These are phyloP conservation scores for Udeniomyces megalosporus DNA, from an alignment of 768 basidiomycete genomes.

Conservation along the genomic window DNA sequence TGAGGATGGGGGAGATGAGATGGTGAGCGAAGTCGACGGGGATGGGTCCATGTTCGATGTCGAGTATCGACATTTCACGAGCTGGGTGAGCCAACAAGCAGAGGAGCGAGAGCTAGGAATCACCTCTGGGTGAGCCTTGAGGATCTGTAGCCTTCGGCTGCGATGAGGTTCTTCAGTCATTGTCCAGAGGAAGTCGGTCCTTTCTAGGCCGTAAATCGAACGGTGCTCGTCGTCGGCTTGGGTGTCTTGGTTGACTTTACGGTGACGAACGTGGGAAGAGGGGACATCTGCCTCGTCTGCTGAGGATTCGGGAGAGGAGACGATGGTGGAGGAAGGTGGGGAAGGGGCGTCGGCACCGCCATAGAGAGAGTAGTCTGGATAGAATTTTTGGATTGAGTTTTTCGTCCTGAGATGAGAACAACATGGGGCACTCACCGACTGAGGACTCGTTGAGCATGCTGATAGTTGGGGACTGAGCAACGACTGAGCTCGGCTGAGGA, in stretches of 20 bases:
- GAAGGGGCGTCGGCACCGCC: slow-evolving; percentile 69
- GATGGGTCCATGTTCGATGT: too few relatives aligned
- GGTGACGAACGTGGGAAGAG: neutral
- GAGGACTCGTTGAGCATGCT: neutral
- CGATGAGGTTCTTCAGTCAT: slow-evolving; percentile 98
- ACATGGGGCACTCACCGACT: too few relatives aligned
- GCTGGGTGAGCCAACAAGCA: neutral
- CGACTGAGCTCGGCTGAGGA: too few relatives aligned
- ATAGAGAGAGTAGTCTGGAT: slow-evolving; percentile 23
- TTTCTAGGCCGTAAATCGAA: slow-evolving; percentile 1
- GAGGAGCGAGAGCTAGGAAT: neutral
- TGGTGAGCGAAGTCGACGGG: neutral
- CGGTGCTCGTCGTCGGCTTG: neutral
- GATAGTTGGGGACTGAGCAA: neutral
- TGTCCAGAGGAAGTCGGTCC: slow-evolving; percentile 73
- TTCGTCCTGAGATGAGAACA: too few relatives aligned
- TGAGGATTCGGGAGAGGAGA: neutral
- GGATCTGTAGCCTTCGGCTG: slow-evolving; percentile 64
- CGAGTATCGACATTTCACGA: too few relatives aligned
- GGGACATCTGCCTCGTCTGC: neutral
- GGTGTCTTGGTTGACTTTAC: neutral
- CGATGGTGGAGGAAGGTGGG: slow-evolving; percentile 28
- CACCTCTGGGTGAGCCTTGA: slow-evolving; percentile 89
- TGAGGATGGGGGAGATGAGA: neutral
- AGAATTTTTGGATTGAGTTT: too few relatives aligned